These are phyloP conservation scores for Blastobotrys peoriensis DNA, from an alignment of 805 yeast genomes.

Conservation along the genomic window DNA sequence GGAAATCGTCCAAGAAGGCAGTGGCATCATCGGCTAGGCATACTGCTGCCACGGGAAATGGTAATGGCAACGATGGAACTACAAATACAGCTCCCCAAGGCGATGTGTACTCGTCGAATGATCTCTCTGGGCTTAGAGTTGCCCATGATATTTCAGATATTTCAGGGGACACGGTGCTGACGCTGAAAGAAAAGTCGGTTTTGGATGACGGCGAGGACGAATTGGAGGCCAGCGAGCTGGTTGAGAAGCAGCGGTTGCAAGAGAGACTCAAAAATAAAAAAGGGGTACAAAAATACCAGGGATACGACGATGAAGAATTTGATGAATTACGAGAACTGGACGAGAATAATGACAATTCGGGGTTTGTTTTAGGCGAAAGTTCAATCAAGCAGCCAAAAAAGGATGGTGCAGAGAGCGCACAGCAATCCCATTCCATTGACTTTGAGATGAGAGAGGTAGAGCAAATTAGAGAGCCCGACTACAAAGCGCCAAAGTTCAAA, in stretches of 20 bases:
- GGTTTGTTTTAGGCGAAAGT: slow-evolving; percentile 29
- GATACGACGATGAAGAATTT: slow-evolving; percentile 22
- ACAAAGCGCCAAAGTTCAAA: slow-evolving; percentile 35
- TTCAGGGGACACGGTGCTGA: slow-evolving; percentile 42
- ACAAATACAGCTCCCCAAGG: slow-evolving; percentile 11
- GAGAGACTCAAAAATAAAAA: slow-evolving; percentile 16
- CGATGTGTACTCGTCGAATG: slow-evolving; percentile 24
- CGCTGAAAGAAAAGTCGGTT: slow-evolving; percentile 46
- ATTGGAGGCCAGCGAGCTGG: slow-evolving; percentile 39
- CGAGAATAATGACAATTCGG: slow-evolving; percentile 22
- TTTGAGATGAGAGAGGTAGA: slow-evolving; percentile 1
- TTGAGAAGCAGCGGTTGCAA: slow-evolving; percentile 29
- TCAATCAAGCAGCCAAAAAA: too few species aligned
- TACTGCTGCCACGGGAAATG: slow-evolving; percentile 4
- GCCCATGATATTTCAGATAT: slow-evolving; percentile 44
- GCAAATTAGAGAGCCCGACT: slow-evolving; percentile 23
- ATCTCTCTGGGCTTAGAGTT: slow-evolving; percentile 36
- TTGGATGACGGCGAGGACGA: slow-evolving; percentile 29
- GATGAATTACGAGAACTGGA: slow-evolving; percentile 24
- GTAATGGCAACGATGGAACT: slow-evolving; percentile 18
- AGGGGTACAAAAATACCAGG: slow-evolving; percentile 30
- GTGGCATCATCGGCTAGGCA: neutral
- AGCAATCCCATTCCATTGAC: neutral
- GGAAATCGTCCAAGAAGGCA: too few species aligned
- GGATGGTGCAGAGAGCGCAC: too few species aligned